Evolutionary conservation across 331 rosid genomes (phyloP), one percentile per base, ranked within the genome.

Genomic region (Saraca asoca): DNA sequence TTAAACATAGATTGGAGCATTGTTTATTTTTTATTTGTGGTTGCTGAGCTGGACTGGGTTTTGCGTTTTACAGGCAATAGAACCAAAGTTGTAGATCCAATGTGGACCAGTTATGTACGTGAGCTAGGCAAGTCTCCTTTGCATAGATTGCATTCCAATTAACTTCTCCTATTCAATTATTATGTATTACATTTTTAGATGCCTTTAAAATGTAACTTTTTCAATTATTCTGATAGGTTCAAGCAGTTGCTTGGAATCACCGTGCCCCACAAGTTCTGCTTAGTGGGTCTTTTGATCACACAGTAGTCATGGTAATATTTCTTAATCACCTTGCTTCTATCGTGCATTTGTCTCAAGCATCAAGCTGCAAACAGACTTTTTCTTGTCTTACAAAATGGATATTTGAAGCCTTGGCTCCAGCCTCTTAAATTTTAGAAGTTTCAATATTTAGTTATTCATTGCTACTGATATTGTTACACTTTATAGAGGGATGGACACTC

Each of bases 171-270:
- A n/a, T n/a, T n/a, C n/a, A n/a, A n/a, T n/a, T n/a, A n/a, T n/a
- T n/a, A n/a, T n/a, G n/a, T n/a, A n/a, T n/a, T n/a, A n/a, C n/a
- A n/a, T n/a, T n/a, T n/a, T n/a, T n/a, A n/a, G n/a, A n/a, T n/a
- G n/a, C n/a, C n/a, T n/a, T n/a, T n/a, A n/a, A n/a, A n/a, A n/a
- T n/a, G n/a, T 24, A 24, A 24, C 31, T 50, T 56, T 38, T 41
- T 49, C 2, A 9, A 29, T 33, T 79, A 61, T 83, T 68, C 65
- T 75, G 66, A 58, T 85, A 93, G 98, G 98, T 93, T 81, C 97
- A 93, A 74, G 90, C 91, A 15, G 86, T 93, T 53, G 98, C 96
- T 56, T 93, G 97, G 97, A 89, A 90, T 85, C 63, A 78, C 68
- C 79, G 74, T 62, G 81, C 83, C 52, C 91, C 87, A 6, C 88